Percentiles rank a stretch among this genome's conserved stretches.
These are phyloP conservation scores for Osmanthus fragrans DNA, from an alignment of 257 asterid species.

Conservation along the genomic window DNA sequence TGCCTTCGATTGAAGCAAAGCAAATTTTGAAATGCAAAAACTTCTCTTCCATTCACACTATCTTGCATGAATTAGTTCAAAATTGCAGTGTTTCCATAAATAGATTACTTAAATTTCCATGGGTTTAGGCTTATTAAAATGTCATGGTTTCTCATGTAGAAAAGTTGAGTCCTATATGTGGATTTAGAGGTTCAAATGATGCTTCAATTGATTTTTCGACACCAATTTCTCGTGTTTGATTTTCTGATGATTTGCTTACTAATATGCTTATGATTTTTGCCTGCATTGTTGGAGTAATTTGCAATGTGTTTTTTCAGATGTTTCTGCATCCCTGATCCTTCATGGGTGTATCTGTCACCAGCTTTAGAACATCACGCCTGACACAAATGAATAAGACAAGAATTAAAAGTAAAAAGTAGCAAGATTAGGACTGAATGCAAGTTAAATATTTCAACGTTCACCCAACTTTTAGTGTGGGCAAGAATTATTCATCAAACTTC, in stretches of 20 bases:
- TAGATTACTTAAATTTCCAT: slow-evolving; percentile 87
- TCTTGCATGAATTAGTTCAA: slow-evolving; percentile 83
- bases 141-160: slow-evolving; percentile 53
- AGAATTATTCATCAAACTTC: too few relatives aligned
- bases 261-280: slow-evolving; percentile 61
- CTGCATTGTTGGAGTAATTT: slow-evolving; percentile 65
- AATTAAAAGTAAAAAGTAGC: neutral
- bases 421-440: too few relatives aligned
- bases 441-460: too few relatives aligned
- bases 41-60: slow-evolving; percentile 70
- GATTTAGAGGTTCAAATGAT: slow-evolving; percentile 56
- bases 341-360: slow-evolving; percentile 51
- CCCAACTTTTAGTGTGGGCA: too few relatives aligned
- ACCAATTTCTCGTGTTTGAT: slow-evolving; percentile 55
- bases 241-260: slow-evolving; percentile 70
- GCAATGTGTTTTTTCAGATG: slow-evolving; percentile 49
- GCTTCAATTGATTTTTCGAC: slow-evolving; percentile 60
- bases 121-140: slow-evolving; percentile 53
- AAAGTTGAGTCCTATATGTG: slow-evolving; percentile 53
- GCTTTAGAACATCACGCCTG: slow-evolving; percentile 71
- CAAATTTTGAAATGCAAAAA: slow-evolving; percentile 63
- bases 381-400: neutral
- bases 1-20: slow-evolving; percentile 63
- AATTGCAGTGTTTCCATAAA: slow-evolving; percentile 48
- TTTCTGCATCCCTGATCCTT: slow-evolving; percentile 47